Conservation (phyloP, 75 land plant species). For the Picea glauca region DNA sequence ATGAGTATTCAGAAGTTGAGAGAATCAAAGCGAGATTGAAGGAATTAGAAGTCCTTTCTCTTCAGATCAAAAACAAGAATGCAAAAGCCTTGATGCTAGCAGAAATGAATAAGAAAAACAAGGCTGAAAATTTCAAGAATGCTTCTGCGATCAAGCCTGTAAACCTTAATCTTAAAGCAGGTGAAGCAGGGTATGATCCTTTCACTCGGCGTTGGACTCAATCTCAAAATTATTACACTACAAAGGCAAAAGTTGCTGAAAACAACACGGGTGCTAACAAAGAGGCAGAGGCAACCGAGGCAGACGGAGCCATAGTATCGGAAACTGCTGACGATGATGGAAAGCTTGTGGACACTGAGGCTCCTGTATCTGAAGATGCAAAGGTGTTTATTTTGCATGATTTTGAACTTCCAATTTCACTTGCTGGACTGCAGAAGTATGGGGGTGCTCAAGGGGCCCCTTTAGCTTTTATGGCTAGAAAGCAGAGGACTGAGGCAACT, state of each 20-base stretch:
- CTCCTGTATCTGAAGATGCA: constrained; percentile 66
- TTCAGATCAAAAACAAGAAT: constrained; percentile 13
- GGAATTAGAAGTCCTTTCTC: constrained; percentile 51
- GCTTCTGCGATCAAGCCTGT: neutral
- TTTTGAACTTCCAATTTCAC: no score
- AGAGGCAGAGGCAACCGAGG: neutral
- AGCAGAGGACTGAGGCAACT: constrained; percentile 75
- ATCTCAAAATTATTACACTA: constrained; percentile 69
- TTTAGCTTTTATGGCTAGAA: constrained; percentile 76
- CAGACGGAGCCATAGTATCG: constrained; percentile 13
- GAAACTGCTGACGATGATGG: constrained; percentile 76
- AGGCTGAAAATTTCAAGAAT: constrained; percentile 26
- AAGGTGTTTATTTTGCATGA: constrained; percentile 62
- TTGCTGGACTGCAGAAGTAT: constrained; percentile 65
- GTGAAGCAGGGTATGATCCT: constrained; percentile 96
- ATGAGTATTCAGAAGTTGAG: constrained; percentile 24
- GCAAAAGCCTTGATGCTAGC: constrained; percentile 70
- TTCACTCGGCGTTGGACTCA: constrained; percentile 96
- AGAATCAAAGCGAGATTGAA: constrained; percentile 58
- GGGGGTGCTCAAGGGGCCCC: constrained; percentile 82
- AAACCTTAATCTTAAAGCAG: constrained; percentile 67
- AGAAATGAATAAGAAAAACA: constrained; percentile 85
- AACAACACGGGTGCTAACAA: neutral
- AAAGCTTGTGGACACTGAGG: constrained; percentile 69
- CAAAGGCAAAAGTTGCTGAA: constrained; percentile 7